Conservation (phyloP, 208 protist genomes). For the Vickermania ingenoplastis region DNA sequence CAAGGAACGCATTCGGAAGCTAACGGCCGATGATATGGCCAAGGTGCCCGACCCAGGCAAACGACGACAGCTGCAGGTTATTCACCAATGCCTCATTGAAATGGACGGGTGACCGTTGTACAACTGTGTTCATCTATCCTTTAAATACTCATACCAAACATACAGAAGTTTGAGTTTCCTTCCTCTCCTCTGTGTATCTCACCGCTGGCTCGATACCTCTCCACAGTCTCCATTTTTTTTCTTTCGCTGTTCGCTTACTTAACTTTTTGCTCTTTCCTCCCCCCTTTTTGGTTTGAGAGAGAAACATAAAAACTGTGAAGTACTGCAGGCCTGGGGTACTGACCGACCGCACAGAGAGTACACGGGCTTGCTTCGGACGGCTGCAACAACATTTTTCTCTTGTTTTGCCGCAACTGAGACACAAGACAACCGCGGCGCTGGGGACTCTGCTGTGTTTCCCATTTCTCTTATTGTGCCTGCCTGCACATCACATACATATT, state of each 20-base stretch:
- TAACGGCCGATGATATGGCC: constrained; percentile 58
- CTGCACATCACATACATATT: too few species aligned
- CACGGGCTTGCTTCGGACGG: too few species aligned
- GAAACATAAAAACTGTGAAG: too few species aligned
- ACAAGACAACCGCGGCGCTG: too few species aligned
- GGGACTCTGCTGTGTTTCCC: too few species aligned
- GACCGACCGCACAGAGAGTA: too few species aligned
- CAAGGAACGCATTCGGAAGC: constrained; percentile 51
- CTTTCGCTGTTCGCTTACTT: background rate
- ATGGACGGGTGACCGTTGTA: constrained; percentile 30
- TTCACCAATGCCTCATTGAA: constrained; percentile 51
- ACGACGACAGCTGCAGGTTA: constrained; percentile 50
- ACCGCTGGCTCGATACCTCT: background rate
- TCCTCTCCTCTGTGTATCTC: background rate
- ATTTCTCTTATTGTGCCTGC: too few species aligned
- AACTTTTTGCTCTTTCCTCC: background rate
- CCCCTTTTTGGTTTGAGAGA: too few species aligned
- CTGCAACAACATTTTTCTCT: too few species aligned
- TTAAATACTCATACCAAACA: constrained; percentile 1
- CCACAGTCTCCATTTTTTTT: background rate
- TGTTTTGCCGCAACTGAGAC: too few species aligned
- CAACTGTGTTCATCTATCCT: background rate
- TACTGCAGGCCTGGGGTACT: too few species aligned
- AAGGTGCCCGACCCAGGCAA: constrained; percentile 43
- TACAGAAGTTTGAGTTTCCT: constrained; percentile 14